Evolutionary conservation across 768 basidiomycete species (phyloP).

Genomic region (Floccularia luteovirens): DNA sequence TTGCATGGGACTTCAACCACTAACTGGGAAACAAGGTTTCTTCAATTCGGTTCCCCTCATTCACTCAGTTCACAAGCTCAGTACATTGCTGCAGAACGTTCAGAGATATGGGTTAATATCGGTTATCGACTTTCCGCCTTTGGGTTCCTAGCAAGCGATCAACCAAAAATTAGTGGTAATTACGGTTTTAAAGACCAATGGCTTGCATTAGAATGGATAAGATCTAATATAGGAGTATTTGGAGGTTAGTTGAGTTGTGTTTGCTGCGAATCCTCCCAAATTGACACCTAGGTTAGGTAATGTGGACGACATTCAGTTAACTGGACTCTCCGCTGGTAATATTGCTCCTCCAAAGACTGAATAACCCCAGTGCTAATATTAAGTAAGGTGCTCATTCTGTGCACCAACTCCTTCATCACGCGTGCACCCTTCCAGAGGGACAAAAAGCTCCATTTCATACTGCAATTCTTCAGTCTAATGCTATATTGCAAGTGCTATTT

Average conservation of each 20-base stretch:
- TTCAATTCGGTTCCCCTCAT: constrained; percentile 76
- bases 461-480: constrained; percentile 67
- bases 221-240: constrained; percentile 56
- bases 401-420: constrained; percentile 67
- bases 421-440: constrained; percentile 51
- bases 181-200: constrained; percentile 85
- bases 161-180: constrained; percentile 58
- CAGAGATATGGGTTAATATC: constrained; percentile 70
- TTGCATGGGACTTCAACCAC: background rate
- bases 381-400: constrained; percentile 60
- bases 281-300: constrained; percentile 32
- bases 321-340: constrained; percentile 67
- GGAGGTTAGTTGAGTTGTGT: constrained; percentile 42
- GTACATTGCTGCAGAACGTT: constrained; percentile 52
- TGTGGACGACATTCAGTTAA: constrained; percentile 50
- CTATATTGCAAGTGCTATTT: constrained; percentile 44
- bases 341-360: background rate
- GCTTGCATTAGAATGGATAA: constrained; percentile 69
- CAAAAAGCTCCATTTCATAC: constrained; percentile 56
- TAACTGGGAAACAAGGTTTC: constrained; percentile 36
- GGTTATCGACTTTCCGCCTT: constrained; percentile 73
- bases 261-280: background rate
- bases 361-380: background rate
- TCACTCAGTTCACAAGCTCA: constrained; percentile 54
- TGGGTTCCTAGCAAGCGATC: constrained; percentile 65